These are phyloP conservation scores for Diplodia intermedia DNA, from an alignment of 2,329 filamentous ascomycete species.

Conservation along the genomic window DNA sequence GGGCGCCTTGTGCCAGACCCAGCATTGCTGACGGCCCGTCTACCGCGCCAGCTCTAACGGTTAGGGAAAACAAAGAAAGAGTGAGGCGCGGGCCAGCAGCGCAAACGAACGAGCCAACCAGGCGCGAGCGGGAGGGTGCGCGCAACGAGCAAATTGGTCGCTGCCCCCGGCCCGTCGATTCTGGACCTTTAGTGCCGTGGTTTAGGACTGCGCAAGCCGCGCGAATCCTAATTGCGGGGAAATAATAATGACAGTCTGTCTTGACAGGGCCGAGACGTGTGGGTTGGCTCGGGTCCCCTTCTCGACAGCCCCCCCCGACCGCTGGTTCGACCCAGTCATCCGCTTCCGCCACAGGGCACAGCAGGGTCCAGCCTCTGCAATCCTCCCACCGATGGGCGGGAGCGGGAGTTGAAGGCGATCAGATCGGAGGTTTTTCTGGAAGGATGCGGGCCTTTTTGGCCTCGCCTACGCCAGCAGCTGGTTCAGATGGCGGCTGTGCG, in stretches of 20 bases:
- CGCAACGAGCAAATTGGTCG: neutral
- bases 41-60: constrained; percentile 13
- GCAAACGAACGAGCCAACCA: neutral
- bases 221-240: neutral
- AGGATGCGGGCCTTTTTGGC: neutral
- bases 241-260: neutral
- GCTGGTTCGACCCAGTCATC: neutral
- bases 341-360: neutral
- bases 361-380: constrained; percentile 1
- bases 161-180: neutral
- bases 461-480: neutral
- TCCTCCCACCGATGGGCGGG: neutral
- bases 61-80: constrained; percentile 14
- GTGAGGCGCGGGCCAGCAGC: neutral
- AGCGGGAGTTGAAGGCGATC: constrained; percentile 1
- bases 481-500: neutral
- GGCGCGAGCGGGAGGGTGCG: neutral
- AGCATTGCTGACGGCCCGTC: constrained; percentile 22
- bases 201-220: neutral
- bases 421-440: neutral
- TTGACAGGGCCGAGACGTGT: neutral
- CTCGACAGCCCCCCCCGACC: constrained; percentile 1
- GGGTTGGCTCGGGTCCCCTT: neutral
- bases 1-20: neutral
- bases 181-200: neutral